Conservation (phyloP, 768 basidiomycete genomes). For the Tulasnella sp. region DNA sequence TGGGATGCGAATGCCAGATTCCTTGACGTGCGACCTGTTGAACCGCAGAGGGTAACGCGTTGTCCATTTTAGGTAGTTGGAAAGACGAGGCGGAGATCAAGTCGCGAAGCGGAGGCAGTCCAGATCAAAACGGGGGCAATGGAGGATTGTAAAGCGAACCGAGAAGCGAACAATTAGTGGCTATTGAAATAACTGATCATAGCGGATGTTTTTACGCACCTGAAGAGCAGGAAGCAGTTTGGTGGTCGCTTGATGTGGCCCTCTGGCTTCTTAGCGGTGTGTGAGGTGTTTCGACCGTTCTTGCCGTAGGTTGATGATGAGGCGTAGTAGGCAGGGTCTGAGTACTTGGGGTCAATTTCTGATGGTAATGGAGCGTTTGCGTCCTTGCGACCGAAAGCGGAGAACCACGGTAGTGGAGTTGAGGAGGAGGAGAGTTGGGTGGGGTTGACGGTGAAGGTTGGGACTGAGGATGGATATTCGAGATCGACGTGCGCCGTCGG, state of each 20-base stretch:
- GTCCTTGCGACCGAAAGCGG: constrained; percentile 26
- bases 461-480: constrained; percentile 28
- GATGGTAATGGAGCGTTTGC: constrained; percentile 24
- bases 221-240: constrained; percentile 37
- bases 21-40: constrained; percentile 28
- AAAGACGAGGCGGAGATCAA: neutral
- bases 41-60: neutral
- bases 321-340: constrained; percentile 27
- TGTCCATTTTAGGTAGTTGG: neutral
- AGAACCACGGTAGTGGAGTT: constrained; percentile 26
- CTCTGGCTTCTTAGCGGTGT: constrained; percentile 35
- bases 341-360: constrained; percentile 28
- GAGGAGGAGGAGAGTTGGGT: constrained; percentile 23
- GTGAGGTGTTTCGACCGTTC: constrained; percentile 31
- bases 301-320: constrained; percentile 21
- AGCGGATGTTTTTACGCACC: constrained; percentile 32
- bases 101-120: constrained; percentile 27
- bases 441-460: constrained; percentile 29
- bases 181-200: neutral
- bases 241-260: constrained; percentile 37
- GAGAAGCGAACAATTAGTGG: neutral
- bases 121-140: constrained; percentile 30
- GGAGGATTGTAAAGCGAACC: neutral
- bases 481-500: constrained; percentile 28
- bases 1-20: constrained; percentile 23